Conservation (phyloP, 148 eudicot species). For the Diospyros lotus region DNA sequence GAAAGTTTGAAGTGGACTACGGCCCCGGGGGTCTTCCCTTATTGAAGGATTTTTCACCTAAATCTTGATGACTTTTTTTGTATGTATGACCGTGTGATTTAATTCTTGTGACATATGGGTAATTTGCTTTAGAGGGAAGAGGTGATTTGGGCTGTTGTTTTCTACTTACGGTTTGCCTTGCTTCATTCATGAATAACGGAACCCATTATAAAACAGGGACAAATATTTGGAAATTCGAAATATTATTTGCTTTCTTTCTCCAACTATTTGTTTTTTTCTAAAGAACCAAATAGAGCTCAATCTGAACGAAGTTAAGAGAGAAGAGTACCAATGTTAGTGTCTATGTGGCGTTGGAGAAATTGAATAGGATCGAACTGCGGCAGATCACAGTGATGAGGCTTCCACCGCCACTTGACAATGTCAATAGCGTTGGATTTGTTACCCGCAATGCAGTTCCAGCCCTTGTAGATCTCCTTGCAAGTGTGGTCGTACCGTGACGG, state of each 20-base stretch:
- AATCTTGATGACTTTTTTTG: too few relatives aligned
- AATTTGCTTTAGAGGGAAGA: too few relatives aligned
- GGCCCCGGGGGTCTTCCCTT: too few relatives aligned
- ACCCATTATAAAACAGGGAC: too few relatives aligned
- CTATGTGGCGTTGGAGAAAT: constrained; percentile 49
- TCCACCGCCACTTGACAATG: constrained; percentile 73
- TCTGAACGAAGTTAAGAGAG: neutral
- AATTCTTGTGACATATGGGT: too few relatives aligned
- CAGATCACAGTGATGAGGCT: constrained; percentile 61
- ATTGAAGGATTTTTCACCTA: too few relatives aligned
- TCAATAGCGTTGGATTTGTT: constrained; percentile 62
- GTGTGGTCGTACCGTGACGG: constrained; percentile 53
- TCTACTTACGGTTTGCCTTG: too few relatives aligned
- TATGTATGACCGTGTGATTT: too few relatives aligned
- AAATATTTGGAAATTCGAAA: too few relatives aligned
- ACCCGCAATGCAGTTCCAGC: constrained; percentile 80
- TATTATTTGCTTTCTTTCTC: neutral
- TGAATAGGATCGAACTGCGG: constrained; percentile 52
- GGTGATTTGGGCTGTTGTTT: too few relatives aligned
- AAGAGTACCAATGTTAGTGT: constrained; percentile 64
- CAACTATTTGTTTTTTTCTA: neutral
- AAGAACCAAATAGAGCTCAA: constrained; percentile 6
- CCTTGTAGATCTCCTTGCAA: constrained; percentile 86
- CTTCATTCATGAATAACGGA: too few relatives aligned
- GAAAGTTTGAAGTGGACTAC: too few relatives aligned